Conservation (phyloP, 31 red algal genomes). For the Porphyra umbilicalis region DNA sequence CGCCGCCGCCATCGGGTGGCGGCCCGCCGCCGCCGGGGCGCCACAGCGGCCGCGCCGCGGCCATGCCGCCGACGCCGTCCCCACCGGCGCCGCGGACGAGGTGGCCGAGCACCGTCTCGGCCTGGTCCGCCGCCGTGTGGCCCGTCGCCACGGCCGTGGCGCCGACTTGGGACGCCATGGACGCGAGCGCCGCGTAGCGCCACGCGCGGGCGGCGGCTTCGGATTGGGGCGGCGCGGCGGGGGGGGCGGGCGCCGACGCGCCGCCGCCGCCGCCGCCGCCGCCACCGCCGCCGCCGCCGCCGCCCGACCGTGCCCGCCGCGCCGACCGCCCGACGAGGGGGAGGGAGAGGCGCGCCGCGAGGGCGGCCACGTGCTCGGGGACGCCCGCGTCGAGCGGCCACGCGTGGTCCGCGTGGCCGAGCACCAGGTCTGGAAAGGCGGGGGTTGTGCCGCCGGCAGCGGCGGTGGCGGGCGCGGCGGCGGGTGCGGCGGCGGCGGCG, state of each 20-base stretch:
- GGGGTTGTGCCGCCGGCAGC: not conserved
- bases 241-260: not conserved
- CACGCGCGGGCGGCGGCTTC: conserved; percentile 54
- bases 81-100: conserved; percentile 62
- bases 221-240: conserved; percentile 11
- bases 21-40: not conserved
- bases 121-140: conserved; percentile 86
- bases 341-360: conserved; percentile 14
- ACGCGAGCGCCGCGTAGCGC: conserved; percentile 36
- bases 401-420: conserved; percentile 55
- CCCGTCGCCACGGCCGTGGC: conserved; percentile 58
- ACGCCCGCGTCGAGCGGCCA: conserved; percentile 54
- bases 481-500: not conserved
- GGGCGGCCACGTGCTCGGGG: conserved; percentile 25
- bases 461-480: not conserved
- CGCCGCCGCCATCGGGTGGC: not conserved
- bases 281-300: not conserved
- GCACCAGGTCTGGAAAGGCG: conserved; percentile 26
- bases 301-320: not conserved
- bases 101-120: conserved; percentile 87
- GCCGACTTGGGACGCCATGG: conserved; percentile 12
- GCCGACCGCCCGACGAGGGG: conserved; percentile 9
- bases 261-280: not conserved
- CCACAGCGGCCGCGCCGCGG: conserved; percentile 20
- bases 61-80: conserved; percentile 30